phyloP scores from a whole-genome alignment of 805 yeast genomes.

The Nakazawaea anatomiae region DNA sequence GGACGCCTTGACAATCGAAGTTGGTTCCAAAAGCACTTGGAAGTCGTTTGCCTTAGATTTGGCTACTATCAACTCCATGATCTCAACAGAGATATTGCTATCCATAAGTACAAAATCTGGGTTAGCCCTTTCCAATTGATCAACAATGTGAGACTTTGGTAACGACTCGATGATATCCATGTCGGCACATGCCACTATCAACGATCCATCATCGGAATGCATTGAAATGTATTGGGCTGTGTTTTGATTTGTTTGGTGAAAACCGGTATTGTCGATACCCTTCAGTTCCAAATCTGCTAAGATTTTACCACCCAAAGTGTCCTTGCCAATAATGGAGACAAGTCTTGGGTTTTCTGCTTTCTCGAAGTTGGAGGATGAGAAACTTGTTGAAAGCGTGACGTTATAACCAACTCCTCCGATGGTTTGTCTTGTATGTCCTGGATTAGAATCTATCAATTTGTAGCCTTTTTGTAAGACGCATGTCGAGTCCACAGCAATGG shows the following conservation, averaged over 20 bases:
- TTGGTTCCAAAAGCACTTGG: conserved; percentile 64
- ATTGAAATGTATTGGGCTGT: conserved; percentile 75
- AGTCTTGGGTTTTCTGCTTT: conserved; percentile 27
- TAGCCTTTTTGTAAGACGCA: conserved; percentile 35
- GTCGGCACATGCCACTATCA: conserved; percentile 77
- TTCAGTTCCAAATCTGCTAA: conserved; percentile 19
- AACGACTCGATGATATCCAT: conserved; percentile 64
- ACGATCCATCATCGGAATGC: conserved; percentile 51
- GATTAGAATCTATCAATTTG: conserved; percentile 60
- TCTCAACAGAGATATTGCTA: conserved; percentile 51
- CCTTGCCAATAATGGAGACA: conserved; percentile 59
- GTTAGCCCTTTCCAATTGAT: conserved; percentile 30
- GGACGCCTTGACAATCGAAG: conserved; percentile 59
- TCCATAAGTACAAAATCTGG: conserved; percentile 59
- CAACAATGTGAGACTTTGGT: conserved; percentile 33
- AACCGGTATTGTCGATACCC: conserved; percentile 33
- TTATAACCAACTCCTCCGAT: conserved; percentile 87
- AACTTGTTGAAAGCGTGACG: conserved; percentile 58
- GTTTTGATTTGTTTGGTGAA: conserved; percentile 22
- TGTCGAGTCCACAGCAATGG: conserved; percentile 70
- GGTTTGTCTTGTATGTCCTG: conserved; percentile 50
- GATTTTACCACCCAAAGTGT: conserved; percentile 42
- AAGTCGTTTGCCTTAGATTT: conserved; percentile 17
- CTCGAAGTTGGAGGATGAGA: conserved; percentile 17
- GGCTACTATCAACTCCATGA: conserved; percentile 32